Conservation (phyloP, 768 basidiomycete genomes). For the Collybia nuda region DNA sequence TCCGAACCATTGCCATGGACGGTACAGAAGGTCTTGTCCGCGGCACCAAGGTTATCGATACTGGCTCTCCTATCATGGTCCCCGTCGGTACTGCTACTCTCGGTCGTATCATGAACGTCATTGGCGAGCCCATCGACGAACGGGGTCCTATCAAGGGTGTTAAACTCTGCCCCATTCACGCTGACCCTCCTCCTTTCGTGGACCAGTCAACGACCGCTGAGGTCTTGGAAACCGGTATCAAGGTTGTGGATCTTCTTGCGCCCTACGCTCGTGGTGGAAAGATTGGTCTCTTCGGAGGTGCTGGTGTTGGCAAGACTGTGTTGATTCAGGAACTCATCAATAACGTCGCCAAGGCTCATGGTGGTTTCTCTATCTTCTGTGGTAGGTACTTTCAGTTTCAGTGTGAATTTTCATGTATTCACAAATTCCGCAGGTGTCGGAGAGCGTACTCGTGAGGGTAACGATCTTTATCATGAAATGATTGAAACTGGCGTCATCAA, state of each 20-base stretch:
- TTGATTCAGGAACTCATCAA: conserved; percentile 99
- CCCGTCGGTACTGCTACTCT: conserved; percentile 94
- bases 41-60: conserved; percentile 96
- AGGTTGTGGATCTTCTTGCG: conserved; percentile 99
- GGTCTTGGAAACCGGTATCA: conserved; percentile 99
- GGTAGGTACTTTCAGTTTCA: conserved; percentile 43
- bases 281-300: conserved; percentile 99
- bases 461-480: conserved; percentile 99
- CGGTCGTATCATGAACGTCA: conserved; percentile 99
- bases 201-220: conserved; percentile 99
- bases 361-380: conserved; percentile 99
- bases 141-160: conserved; percentile 98
- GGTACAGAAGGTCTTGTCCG: conserved; percentile 99
- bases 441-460: conserved; percentile 99
- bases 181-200: conserved; percentile 95
- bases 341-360: conserved; percentile 99
- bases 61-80: conserved; percentile 93
- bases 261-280: conserved; percentile 99
- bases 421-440: conserved; percentile 76
- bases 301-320: conserved; percentile 99
- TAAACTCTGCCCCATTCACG: conserved; percentile 91
- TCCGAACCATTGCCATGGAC: conserved; percentile 99
- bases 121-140: conserved; percentile 99
- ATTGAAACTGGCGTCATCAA: conserved; percentile 99
- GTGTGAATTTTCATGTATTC: background rate